A percentile compares a stretch with the other conserved stretches of the same genome.
Conservation (phyloP, 129 eudicot species). For the Chrysanthemum seticuspe region DNA sequence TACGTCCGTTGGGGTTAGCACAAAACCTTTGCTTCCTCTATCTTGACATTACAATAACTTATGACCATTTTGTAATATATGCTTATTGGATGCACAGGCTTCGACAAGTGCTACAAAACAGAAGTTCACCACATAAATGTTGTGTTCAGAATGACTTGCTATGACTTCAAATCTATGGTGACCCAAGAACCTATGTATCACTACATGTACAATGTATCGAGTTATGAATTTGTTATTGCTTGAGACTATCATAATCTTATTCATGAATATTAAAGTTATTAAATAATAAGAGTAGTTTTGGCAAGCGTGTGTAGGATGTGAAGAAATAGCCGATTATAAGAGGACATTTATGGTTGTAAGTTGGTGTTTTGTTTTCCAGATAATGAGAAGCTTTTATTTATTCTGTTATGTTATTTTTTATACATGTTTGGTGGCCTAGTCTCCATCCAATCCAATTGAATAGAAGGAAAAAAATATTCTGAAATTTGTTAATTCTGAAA, state of each 20-base stretch:
- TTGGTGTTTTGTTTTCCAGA: conserved; percentile 29
- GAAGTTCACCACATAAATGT: conserved; percentile 55
- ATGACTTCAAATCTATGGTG: conserved; percentile 24
- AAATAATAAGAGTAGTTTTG: conserved; percentile 36
- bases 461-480: too few species aligned
- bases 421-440: background rate
- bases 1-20: conserved; percentile 71
- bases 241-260: conserved; percentile 28
- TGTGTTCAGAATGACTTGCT: conserved; percentile 5
- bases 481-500: too few species aligned
- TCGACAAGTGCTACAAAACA: conserved; percentile 62
- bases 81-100: conserved; percentile 47
- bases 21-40: background rate
- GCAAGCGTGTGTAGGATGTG: conserved; percentile 24
- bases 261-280: conserved; percentile 26
- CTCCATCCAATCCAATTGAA: too few species aligned
- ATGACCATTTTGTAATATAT: conserved; percentile 4
- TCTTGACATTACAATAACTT: background rate
- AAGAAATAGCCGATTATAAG: conserved; percentile 26
- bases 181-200: conserved; percentile 17
- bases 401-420: conserved; percentile 18
- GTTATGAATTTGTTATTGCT: conserved; percentile 31
- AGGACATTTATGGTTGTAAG: conserved; percentile 36
- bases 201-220: conserved; percentile 49
- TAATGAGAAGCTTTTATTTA: conserved; percentile 19